These are phyloP conservation scores for Straminergon stramineum DNA, from an alignment of 225 moss, liverwort and hornwort genomes.

Conservation along the genomic window DNA sequence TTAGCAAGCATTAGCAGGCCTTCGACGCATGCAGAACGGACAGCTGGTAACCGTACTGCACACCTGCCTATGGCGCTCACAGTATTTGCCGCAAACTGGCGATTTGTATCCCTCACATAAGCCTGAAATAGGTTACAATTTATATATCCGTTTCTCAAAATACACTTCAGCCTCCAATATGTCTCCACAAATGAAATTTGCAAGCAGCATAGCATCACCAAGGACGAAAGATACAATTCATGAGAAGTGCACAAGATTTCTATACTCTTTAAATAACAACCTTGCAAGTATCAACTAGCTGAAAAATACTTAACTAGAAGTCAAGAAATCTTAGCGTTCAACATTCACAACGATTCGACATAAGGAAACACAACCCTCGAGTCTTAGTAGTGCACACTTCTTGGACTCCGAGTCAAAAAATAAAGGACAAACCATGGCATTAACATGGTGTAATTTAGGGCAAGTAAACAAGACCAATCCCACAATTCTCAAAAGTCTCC, in stretches of 20 bases:
- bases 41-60: slow-evolving; percentile 71
- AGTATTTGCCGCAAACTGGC: slow-evolving; percentile 86
- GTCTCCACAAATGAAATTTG: not conserved
- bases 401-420: not conserved
- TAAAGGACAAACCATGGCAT: not conserved
- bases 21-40: slow-evolving; percentile 76
- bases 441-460: not conserved
- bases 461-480: not conserved
- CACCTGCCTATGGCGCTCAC: slow-evolving; percentile 95
- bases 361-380: not conserved
- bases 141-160: not conserved
- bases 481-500: not conserved
- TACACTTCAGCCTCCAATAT: not conserved
- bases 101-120: slow-evolving; percentile 79
- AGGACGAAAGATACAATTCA: not conserved
- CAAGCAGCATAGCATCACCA: not conserved
- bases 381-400: not conserved
- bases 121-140: slow-evolving; percentile 36
- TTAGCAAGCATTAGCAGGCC: slow-evolving; percentile 75
- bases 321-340: not conserved
- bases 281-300: not conserved
- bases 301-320: not conserved
- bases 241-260: not conserved
- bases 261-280: not conserved
- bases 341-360: not conserved